Percentiles rank a stretch among this genome's conserved stretches.
Evolutionary conservation across 345 rosid genomes (phyloP).

Genomic region (Brassica carinata): DNA sequence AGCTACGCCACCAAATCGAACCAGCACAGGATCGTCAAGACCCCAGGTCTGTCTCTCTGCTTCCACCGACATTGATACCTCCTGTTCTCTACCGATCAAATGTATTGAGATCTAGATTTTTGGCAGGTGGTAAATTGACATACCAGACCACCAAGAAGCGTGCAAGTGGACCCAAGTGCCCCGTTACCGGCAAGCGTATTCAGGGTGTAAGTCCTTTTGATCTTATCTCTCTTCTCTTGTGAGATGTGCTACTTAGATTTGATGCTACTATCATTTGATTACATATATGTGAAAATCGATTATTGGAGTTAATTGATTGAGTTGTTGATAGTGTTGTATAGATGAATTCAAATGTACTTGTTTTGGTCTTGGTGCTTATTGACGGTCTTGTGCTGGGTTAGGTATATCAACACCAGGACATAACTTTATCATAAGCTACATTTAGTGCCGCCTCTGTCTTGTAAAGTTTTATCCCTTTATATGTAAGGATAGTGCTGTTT

Average conservation of each 20-base stretch:
- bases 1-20: slow-evolving; percentile 96
- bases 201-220: slow-evolving; percentile 65
- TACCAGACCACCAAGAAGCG: slow-evolving; percentile 87
- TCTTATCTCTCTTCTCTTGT: background rate
- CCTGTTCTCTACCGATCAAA: background rate
- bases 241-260: background rate
- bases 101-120: background rate
- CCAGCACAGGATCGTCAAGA: slow-evolving; percentile 90
- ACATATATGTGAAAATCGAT: background rate
- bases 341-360: background rate
- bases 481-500: background rate
- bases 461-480: slow-evolving; percentile 4
- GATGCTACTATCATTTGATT: background rate
- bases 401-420: slow-evolving; percentile 37
- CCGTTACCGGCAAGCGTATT: slow-evolving; percentile 89
- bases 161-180: slow-evolving; percentile 87
- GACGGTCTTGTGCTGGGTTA: slow-evolving; percentile 60
- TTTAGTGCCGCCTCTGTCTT: slow-evolving; percentile 31
- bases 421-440: slow-evolving; percentile 64
- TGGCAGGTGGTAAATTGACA: slow-evolving; percentile 78
- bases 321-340: background rate
- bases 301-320: background rate
- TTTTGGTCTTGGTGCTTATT: slow-evolving; percentile 39
- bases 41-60: slow-evolving; percentile 57
- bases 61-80: background rate